Base-by-base conservation (phyloP, 2,329 filamentous ascomycete genomes). In the Epichloe hybrida region DNA sequence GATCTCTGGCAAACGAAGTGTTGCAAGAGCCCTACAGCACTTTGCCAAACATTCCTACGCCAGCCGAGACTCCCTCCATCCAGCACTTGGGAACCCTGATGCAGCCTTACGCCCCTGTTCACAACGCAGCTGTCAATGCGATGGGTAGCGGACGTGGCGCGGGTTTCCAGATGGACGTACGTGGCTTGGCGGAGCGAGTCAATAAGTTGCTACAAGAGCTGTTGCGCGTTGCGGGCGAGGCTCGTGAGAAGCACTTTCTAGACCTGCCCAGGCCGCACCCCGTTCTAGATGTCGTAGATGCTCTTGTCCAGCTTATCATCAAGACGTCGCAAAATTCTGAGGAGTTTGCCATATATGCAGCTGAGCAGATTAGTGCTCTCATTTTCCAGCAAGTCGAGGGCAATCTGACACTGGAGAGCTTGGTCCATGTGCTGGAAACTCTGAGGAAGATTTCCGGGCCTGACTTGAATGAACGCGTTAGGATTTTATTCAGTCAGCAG, bases 221-320 rank as follows among this genome's bases (percentile, higher is more conserved):
- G 6, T 67, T 80, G 55, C 71, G 74, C 41, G 71, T 73, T 7
- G 73, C 79, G 9, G 69, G 69, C 2, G 74, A 75, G 56, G 71
- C 74, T 6, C 68, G 70, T 0, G 79, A 83, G 58, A 74, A 81
- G 48, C 80, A 84, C 56, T 83, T 80, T 54, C 60, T 66, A 21
- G 78, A 80, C 35, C 66, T 84, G 27, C 79, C 79, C 3, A 68
- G 79, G 20, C 73, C 76, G 8, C 77, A 82, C 57, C 66, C 72
- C 4, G 73, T 84, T 9, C 64, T 83, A n/a, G 80, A 84, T 50
- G 70, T 80, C 11, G 73, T 82, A 11, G 81, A 84, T 62, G 75
- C 76, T 0, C 66, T 84, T 37, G 75, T 80, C 6, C 74, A 79
- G 59, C 68, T 79, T 15, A 77, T 83, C 52, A 82, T 84, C 61